Base-by-base conservation (phyloP, 768 basidiomycete genomes). In the Rhizopogon vesiculosus region DNA sequence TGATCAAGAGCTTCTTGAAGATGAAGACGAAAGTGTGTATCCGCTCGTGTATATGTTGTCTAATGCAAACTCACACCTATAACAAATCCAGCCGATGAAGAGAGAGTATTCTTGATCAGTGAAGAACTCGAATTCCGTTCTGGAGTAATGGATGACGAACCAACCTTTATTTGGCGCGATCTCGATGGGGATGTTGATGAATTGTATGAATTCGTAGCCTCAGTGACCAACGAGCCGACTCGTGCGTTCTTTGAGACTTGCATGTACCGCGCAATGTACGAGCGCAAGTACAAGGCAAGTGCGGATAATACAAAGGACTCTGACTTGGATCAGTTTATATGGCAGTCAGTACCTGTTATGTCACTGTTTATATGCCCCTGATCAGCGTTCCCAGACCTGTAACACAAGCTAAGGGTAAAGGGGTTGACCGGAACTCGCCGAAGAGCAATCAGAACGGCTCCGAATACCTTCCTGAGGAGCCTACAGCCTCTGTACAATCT, bases 241-340 rank as follows among this genome's bases (percentile, higher is more conserved):
- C 82, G 86, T 45, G 87, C 83, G 15, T 89, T 93, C 68, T 97
- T 98, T 66, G 94, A 98, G 73, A 86, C 86, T 25, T 91, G 93
- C 72, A 89, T 98, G 80, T 91, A 96, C 63, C 85, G 91, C 29
- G 96, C 96, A 56, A 93, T 98, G 86, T 98, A 88, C 70, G 97
- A 99, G 67, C 84, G 94, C 72, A 95, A 94, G 75, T 87, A 89
- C 75, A 86, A 78, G 62, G 75, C 62, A 50, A 83, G 82, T 61
- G 89, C 91, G 10, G 86, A 91, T 53, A 81, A 77, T 57, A 80
- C 86, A 16, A 70, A 68, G 31, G 88, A 92, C 62, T 71, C 76
- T 1, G 85, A 89, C 33, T 74, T 98, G 38, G 82, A 87, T 33
- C 82, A 91, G 64, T 91, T 98, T 64, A 83, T 89, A 19, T 89